Percentiles rank a stretch among this genome's conserved stretches.
Conservation (phyloP, 2,329 filamentous ascomycete genomes). For the Akanthomyces muscarius region DNA sequence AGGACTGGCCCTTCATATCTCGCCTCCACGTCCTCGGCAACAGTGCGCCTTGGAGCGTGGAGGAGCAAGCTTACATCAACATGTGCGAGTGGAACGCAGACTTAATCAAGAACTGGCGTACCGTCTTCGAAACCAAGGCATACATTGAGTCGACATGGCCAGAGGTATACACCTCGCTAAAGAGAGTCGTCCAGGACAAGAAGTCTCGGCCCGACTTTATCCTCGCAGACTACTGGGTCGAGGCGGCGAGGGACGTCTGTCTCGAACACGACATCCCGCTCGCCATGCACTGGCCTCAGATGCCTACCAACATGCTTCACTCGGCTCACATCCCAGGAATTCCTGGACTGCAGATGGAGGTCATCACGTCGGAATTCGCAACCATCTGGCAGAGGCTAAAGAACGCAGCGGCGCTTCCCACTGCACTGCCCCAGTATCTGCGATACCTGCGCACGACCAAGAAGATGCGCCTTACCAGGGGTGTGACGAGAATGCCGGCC, state of each 20-base stretch:
- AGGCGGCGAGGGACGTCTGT: background rate
- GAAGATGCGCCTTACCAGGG: constrained; percentile 27
- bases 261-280: background rate
- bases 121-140: background rate
- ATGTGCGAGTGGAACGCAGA: background rate
- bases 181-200: background rate
- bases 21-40: background rate
- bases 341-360: constrained; percentile 33
- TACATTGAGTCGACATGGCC: constrained; percentile 6
- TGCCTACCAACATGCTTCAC: background rate
- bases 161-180: background rate
- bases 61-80: background rate
- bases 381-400: constrained; percentile 30
- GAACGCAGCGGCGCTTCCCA: constrained; percentile 25
- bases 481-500: constrained; percentile 25
- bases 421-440: background rate
- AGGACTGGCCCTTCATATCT: background rate
- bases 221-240: background rate
- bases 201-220: background rate
- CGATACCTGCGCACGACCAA: constrained; percentile 18
- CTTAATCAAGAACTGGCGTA: background rate
- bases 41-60: background rate
- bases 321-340: constrained; percentile 32
- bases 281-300: background rate
- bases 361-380: constrained; percentile 30